Evolutionary conservation across 495 filamentous ascomycete genomes (phyloP), one percentile per base, ranked within the genome.

Genomic region (Aspergillus baeticus): DNA sequence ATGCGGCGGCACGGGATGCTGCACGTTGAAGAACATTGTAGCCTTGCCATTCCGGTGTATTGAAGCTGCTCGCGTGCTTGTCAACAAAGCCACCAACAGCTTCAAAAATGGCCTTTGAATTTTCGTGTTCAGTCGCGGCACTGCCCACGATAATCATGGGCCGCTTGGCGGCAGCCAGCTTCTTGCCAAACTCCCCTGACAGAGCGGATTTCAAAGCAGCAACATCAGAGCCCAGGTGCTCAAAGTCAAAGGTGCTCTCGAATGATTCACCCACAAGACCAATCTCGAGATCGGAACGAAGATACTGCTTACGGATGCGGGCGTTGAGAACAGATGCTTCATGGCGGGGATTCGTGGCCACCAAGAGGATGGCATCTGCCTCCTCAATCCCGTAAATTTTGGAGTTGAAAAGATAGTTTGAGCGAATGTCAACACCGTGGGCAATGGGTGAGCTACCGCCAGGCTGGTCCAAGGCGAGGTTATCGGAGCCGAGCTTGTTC

Each of bases 121-220:
- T 94, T 11, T 83, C 61, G 72, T 97, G 91, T 69, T 98, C 94
- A 29, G 86, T 87, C 36, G 91, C 89, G 60, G 87, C 89, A 54
- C 90, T 94, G 47, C 94, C 94, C 47, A 98, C 84, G 46, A 98
- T 84, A 66, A 98, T 96, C 90, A 98, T 96, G 36, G 94, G 94
- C 60, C 83, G 82, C 81, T 96, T 84, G 33, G 94, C 94, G n/a
- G 83, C 74, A 60, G 85, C 80, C 47, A 98, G 87, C 75, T 90
- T 92, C 81, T 96, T 90, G 66, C 94, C 91, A 67, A 95, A 98
- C 4, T 82, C 70, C 15, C 94, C 93, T n/a, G 88, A 70, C 22
- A 98, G 83, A 42, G 88, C 88, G 58, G 85, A 80, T 79, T 97
- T 96, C 39, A 98, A 72, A 52, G 90, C 80, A 22, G 81, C 80